Conservation (phyloP, 2,329 filamentous ascomycete genomes). For the Aspergillus tanneri region DNA sequence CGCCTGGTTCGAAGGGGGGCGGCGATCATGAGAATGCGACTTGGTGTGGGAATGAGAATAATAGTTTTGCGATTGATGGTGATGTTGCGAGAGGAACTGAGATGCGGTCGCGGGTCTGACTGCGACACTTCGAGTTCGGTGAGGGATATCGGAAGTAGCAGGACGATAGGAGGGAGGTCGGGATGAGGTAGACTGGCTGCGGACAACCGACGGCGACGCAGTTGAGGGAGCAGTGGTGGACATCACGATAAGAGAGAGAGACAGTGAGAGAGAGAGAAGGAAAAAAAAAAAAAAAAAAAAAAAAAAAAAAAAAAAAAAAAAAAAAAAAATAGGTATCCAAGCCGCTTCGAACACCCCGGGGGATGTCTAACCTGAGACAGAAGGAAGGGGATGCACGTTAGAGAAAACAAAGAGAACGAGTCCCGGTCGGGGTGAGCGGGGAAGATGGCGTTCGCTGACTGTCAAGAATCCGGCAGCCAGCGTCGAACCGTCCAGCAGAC, state of each 20-base stretch:
- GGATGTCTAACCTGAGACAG: background rate
- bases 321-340: background rate
- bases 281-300: background rate
- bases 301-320: constrained; percentile 10
- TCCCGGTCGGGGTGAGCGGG: constrained; percentile 23
- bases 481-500: constrained; percentile 16
- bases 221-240: constrained; percentile 48
- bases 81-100: constrained; percentile 35
- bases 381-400: background rate
- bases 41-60: constrained; percentile 39
- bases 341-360: background rate
- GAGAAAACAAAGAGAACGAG: background rate
- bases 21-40: constrained; percentile 46
- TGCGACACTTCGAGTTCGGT: constrained; percentile 48
- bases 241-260: constrained; percentile 34
- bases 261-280: background rate
- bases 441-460: constrained; percentile 23
- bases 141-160: constrained; percentile 44
- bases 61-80: constrained; percentile 29
- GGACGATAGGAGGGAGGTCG: constrained; percentile 44
- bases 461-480: constrained; percentile 19
- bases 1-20: constrained; percentile 47
- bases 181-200: constrained; percentile 52
- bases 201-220: constrained; percentile 48
- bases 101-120: constrained; percentile 41